Conservation (phyloP, 1,284 basidiomycete genomes). For the Malassezia caprae region DNA sequence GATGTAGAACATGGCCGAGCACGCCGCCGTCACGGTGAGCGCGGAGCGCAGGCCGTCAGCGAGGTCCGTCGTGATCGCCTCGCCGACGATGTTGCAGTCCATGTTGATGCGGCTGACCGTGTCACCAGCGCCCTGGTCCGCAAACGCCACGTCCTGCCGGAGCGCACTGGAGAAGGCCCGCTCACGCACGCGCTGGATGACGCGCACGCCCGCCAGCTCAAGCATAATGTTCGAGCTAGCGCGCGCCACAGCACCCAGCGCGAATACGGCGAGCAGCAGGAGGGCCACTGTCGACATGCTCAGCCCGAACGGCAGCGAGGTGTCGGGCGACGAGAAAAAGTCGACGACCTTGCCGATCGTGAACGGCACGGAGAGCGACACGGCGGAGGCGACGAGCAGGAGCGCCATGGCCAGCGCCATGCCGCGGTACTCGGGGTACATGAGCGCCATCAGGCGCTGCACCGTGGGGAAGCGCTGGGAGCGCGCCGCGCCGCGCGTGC, state of each 20-base stretch:
- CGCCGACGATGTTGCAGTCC: slow-evolving; percentile 88
- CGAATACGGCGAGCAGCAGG: slow-evolving; percentile 68
- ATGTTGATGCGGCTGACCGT: slow-evolving; percentile 81
- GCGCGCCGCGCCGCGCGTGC: background rate
- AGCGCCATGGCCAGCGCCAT: slow-evolving; percentile 35
- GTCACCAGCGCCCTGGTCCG: slow-evolving; percentile 86
- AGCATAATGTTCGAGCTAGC: slow-evolving; percentile 82
- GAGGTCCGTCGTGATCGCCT: slow-evolving; percentile 57
- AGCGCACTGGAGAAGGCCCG: slow-evolving; percentile 70
- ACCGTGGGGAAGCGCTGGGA: slow-evolving; percentile 32
- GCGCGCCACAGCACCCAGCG: slow-evolving; percentile 75
- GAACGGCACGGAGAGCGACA: slow-evolving; percentile 58
- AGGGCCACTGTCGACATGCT: slow-evolving; percentile 71
- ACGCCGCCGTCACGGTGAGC: slow-evolving; percentile 51
- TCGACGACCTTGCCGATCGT: slow-evolving; percentile 47
- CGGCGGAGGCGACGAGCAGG: slow-evolving; percentile 51
- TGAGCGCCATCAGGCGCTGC: slow-evolving; percentile 35
- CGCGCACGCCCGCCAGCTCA: slow-evolving; percentile 69
- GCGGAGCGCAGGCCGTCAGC: slow-evolving; percentile 38
- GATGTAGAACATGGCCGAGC: slow-evolving; percentile 91
- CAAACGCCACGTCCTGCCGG: slow-evolving; percentile 65
- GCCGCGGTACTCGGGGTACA: slow-evolving; percentile 34
- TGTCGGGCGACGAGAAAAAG: slow-evolving; percentile 39
- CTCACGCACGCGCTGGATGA: slow-evolving; percentile 77
- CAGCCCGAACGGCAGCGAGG: slow-evolving; percentile 49